Percentiles rank a stretch among this genome's conserved stretches.
Conservation (phyloP, 176 grass and related monocot species). For the Aegilops bicornis region DNA sequence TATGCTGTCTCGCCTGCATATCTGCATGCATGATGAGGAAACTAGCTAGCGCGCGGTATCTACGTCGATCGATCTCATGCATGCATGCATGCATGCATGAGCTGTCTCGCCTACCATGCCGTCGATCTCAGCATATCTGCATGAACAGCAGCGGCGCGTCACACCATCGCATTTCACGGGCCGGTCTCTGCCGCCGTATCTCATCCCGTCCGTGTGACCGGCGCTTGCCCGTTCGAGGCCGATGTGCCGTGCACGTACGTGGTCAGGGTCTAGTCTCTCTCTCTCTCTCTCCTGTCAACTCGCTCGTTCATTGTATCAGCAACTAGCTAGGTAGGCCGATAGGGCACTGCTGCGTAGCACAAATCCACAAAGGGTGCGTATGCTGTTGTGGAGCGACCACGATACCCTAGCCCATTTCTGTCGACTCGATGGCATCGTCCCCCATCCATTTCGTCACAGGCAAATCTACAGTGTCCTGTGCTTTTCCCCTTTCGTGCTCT, state of each 20-base stretch:
- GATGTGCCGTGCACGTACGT: neutral
- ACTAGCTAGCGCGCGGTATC: neutral
- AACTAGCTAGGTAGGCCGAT: no score
- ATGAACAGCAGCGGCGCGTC: neutral
- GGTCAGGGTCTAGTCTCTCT: no score
- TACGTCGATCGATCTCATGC: no score
- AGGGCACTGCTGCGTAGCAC: no score
- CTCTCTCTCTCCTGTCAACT: neutral
- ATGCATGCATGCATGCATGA: neutral
- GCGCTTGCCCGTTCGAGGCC: neutral
- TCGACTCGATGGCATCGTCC: no score
- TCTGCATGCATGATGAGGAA: neutral
- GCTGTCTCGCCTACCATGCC: no score
- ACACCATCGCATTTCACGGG: neutral
- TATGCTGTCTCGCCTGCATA: no score
- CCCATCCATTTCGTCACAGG: neutral
- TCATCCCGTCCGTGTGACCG: neutral
- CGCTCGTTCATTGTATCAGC: neutral
- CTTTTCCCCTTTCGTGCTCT: neutral
- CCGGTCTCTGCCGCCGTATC: neutral
- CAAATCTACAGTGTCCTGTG: neutral
- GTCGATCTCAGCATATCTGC: neutral
- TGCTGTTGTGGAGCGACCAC: neutral
- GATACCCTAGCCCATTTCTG: neutral
- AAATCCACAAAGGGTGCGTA: no score